These are phyloP conservation scores for Plenodomus lindquistii DNA, from an alignment of 2,329 filamentous ascomycete species.

Conservation along the genomic window DNA sequence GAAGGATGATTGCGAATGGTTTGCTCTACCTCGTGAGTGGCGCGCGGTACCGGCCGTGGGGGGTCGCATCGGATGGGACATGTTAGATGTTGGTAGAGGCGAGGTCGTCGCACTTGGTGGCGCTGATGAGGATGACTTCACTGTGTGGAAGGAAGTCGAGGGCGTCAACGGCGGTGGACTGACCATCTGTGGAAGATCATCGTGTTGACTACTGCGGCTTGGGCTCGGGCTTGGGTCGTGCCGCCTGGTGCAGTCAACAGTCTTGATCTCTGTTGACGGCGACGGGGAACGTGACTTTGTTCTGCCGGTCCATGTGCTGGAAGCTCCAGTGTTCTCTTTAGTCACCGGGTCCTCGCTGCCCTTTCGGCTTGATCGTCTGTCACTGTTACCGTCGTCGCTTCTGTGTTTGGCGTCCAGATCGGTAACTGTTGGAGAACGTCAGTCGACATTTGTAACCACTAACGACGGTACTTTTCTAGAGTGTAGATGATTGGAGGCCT, in stretches of 20 bases:
- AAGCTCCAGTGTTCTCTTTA: background rate
- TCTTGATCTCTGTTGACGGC: background rate
- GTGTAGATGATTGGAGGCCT: background rate
- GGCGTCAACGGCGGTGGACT: background rate
- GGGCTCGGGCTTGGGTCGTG: background rate
- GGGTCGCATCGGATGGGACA: background rate
- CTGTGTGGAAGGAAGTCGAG: background rate
- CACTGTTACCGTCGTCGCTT: background rate
- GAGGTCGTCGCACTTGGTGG: constrained; percentile 6
- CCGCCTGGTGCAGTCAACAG: background rate
- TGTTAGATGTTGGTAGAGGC: constrained; percentile 9
- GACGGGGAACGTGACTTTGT: background rate
- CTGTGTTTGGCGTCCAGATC: constrained; percentile 6
- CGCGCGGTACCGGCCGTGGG: constrained; percentile 3
- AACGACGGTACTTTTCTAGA: background rate
- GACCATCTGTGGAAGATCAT: background rate
- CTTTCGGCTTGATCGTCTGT: background rate
- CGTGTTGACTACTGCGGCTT: background rate
- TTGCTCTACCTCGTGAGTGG: constrained; percentile 18
- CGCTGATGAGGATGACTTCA: background rate
- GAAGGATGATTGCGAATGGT: background rate
- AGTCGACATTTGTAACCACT: background rate
- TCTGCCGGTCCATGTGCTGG: background rate
- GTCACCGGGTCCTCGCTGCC: background rate
- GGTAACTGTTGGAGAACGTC: background rate